Conservation (phyloP, 352 stramenopile species). For the Discostella stelligera region DNA sequence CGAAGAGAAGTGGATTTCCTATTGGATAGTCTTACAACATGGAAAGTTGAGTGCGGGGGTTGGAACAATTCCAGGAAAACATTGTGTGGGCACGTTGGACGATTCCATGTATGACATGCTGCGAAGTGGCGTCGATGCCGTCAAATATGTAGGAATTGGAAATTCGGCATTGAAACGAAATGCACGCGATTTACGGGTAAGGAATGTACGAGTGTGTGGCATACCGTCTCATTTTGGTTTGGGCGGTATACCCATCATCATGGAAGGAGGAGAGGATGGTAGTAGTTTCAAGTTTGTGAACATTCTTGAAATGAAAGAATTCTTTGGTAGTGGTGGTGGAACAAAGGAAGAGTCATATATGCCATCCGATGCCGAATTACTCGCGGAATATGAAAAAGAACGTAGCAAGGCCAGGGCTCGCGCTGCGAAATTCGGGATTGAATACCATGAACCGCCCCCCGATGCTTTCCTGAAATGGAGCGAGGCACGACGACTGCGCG, state of each 20-base stretch:
- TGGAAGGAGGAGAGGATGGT: slow-evolving; percentile 5
- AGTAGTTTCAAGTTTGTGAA: neutral
- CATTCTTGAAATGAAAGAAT: neutral
- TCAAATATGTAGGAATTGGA: slow-evolving; percentile 64
- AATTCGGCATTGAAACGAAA: slow-evolving; percentile 60
- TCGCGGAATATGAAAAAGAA: slow-evolving; percentile 73
- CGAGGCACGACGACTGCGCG: slow-evolving; percentile 55
- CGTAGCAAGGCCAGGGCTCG: slow-evolving; percentile 56
- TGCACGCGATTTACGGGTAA: slow-evolving; percentile 49
- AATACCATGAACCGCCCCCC: slow-evolving; percentile 65
- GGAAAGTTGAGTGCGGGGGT: slow-evolving; percentile 59
- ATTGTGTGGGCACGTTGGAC: slow-evolving; percentile 60
- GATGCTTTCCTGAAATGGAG: slow-evolving; percentile 74
- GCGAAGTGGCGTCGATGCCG: slow-evolving; percentile 45
- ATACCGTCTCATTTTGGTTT: slow-evolving; percentile 42
- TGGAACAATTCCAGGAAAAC: slow-evolving; percentile 49
- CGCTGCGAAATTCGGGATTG: slow-evolving; percentile 72
- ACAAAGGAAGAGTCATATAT: slow-evolving; percentile 11
- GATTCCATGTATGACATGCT: slow-evolving; percentile 69
- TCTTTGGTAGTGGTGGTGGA: neutral
- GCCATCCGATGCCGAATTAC: slow-evolving; percentile 45
- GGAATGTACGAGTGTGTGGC: slow-evolving; percentile 52
- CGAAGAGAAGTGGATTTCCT: slow-evolving; percentile 52
- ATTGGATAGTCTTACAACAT: slow-evolving; percentile 59
- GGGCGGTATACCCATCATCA: slow-evolving; percentile 43